These are phyloP conservation scores for Houttuynia cordata DNA, from an alignment of 164 flowering plant species.

Conservation along the genomic window DNA sequence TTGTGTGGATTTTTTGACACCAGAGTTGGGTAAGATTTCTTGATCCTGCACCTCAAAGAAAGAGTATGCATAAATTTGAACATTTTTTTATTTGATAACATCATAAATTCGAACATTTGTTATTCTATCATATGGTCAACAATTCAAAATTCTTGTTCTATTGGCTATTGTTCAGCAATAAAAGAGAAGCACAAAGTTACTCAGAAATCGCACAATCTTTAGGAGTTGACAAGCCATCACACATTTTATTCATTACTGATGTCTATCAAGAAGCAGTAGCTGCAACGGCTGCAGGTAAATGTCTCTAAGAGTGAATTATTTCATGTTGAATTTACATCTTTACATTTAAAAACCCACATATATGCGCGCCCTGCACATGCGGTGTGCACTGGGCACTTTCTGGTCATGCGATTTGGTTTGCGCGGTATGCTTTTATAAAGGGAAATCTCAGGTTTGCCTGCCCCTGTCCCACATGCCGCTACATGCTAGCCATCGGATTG, in stretches of 20 bases:
- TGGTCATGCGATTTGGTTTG: no score
- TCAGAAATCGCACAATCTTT: constrained; percentile 58
- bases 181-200: constrained; percentile 71
- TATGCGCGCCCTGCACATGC: no score
- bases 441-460: no score
- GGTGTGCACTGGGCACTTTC: no score
- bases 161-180: constrained; percentile 36
- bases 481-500: no score
- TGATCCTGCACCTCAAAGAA: background rate
- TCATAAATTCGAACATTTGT: no score
- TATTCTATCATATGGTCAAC: constrained; percentile 1
- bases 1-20: constrained; percentile 86
- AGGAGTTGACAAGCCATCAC: constrained; percentile 78
- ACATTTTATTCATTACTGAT: constrained; percentile 80
- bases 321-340: background rate
- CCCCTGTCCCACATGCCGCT: no score
- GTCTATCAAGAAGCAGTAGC: constrained; percentile 83
- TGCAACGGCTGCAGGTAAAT: constrained; percentile 85
- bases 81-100: background rate
- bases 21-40: constrained; percentile 52
- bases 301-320: background rate
- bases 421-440: no score
- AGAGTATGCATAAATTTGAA: no score
- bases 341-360: no score
- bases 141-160: background rate